Evolutionary conservation across 352 stramenopile genomes (phyloP), one percentile per base, ranked within the genome.

Genomic region (Pythium folliculosum): DNA sequence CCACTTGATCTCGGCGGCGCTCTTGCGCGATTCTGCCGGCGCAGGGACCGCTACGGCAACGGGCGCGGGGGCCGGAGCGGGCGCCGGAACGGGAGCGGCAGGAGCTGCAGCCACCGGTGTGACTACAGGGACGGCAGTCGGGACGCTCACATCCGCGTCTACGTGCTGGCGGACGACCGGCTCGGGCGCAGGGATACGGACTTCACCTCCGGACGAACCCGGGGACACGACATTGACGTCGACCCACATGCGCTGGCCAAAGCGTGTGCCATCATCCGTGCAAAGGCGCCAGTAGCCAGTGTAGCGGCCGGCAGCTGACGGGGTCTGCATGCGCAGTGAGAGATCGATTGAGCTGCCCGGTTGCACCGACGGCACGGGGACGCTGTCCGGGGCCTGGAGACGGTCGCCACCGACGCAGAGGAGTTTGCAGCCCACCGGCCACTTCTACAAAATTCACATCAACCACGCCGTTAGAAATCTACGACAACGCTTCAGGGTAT

Each of bases 211-310:
- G 5, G 49, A 55, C 19, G 59, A 53, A 16, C 37, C 60, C 6
- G 77, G 64, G 10, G 70, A 73, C 60, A 84, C 81, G 27, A 95
- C 85, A 21, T 86, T 91, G 43, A 97, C 83, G 64, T 97, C 88
- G 27, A 96, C 82, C 90, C 90, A 97, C 44, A 97, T 86, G 7
- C 88, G 84, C 62, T 97, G 88, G 0, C 90, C 90, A 63, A 97
- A 97, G 50, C 86, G 84, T 25, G 85, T 91, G 56, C 86, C 86
- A 21, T 93, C 82, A 5, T 84, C 71, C 5, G 82, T 92, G 58
- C 81, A 87, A 32, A 97, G 69, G n/a, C 90, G 88, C 86, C 89
- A 97, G 75, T 96, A 96, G 32, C 88, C 86, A 32, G 90, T 95
- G 78, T 95, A 96, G 4, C 90, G 86, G 7, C 86, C 84, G 55